Evolutionary conservation across 2,329 filamentous ascomycete species (phyloP).

Genomic region (Aureobasidium zeae): DNA sequence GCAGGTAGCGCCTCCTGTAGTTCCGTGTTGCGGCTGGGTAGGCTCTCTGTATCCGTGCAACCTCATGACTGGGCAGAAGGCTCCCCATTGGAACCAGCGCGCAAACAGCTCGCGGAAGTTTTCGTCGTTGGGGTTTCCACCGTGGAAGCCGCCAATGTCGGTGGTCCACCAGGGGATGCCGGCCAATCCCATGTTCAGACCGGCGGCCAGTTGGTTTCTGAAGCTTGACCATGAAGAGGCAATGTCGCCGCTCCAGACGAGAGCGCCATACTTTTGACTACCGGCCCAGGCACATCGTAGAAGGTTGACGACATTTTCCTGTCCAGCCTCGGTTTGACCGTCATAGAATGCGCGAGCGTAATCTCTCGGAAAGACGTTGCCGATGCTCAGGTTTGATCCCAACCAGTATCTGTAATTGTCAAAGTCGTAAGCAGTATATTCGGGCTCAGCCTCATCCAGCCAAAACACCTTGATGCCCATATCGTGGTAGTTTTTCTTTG

Average conservation of each 20-base stretch:
- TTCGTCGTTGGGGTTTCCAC: constrained; percentile 48
- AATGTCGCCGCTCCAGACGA: constrained; percentile 61
- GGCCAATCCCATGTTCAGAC: constrained; percentile 55
- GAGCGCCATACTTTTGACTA: constrained; percentile 53
- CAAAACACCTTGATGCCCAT: constrained; percentile 57
- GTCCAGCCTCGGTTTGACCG: constrained; percentile 45
- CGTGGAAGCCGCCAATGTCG: constrained; percentile 62
- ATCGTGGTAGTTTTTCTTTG: constrained; percentile 51
- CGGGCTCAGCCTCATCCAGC: constrained; percentile 61
- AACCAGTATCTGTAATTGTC: constrained; percentile 55
- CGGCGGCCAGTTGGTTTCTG: constrained; percentile 52
- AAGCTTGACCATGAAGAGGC: constrained; percentile 54
- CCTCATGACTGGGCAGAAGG: constrained; percentile 59
- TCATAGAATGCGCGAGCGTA: constrained; percentile 54
- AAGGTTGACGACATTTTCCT: constrained; percentile 51
- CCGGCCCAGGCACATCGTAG: constrained; percentile 49
- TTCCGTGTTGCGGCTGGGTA: constrained; percentile 37
- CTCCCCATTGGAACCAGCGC: constrained; percentile 61
- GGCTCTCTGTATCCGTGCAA: constrained; percentile 59
- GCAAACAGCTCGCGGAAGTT: constrained; percentile 55
- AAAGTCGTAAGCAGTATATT: constrained; percentile 57
- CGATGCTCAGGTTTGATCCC: constrained; percentile 46
- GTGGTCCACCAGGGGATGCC: constrained; percentile 63
- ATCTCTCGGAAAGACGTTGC: constrained; percentile 51
- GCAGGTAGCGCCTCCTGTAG: constrained; percentile 30